Conservation (phyloP, 352 stramenopile species). For the Nothophytophthora sp. region DNA sequence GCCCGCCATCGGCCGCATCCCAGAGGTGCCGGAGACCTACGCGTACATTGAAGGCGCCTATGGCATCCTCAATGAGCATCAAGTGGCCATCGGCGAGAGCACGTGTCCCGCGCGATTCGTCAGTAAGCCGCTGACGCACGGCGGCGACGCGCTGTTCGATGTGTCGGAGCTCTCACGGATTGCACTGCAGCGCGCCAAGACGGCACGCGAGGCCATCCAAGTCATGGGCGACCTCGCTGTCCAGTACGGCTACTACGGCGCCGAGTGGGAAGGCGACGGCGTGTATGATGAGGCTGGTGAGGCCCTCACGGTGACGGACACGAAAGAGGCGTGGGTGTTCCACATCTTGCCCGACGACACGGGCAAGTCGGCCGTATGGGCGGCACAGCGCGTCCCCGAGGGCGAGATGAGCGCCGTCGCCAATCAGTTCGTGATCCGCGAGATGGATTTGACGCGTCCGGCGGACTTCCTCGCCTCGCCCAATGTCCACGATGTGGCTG, state of each 20-base stretch:
- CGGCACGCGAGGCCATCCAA: conserved; percentile 79
- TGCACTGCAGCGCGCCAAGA: conserved; percentile 84
- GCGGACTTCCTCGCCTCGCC: conserved; percentile 89
- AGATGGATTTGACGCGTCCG: conserved; percentile 75
- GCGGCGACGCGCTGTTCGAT: conserved; percentile 89
- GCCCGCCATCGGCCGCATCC: conserved; percentile 65
- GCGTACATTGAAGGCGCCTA: conserved; percentile 84
- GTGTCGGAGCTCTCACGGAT: conserved; percentile 87
- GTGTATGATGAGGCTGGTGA: conserved; percentile 84
- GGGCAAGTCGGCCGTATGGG: conserved; percentile 92
- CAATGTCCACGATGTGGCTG: conserved; percentile 90
- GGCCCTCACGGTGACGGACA: conserved; percentile 90
- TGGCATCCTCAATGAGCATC: conserved; percentile 84
- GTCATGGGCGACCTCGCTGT: conserved; percentile 94
- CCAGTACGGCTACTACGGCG: conserved; percentile 94
- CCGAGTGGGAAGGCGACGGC: conserved; percentile 67
- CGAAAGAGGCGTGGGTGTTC: conserved; percentile 94
- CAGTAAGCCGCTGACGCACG: conserved; percentile 59
- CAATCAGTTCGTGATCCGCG: conserved; percentile 95
- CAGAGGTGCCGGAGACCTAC: conserved; percentile 61
- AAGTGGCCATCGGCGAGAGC: conserved; percentile 82
- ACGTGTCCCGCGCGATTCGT: conserved; percentile 71
- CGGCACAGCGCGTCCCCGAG: conserved; percentile 90
- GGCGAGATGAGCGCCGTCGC: conserved; percentile 86
- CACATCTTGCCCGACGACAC: conserved; percentile 95